phyloP scores from a whole-genome alignment of 805 yeast genomes.

The Vanderwaltozyma polyspora region DNA sequence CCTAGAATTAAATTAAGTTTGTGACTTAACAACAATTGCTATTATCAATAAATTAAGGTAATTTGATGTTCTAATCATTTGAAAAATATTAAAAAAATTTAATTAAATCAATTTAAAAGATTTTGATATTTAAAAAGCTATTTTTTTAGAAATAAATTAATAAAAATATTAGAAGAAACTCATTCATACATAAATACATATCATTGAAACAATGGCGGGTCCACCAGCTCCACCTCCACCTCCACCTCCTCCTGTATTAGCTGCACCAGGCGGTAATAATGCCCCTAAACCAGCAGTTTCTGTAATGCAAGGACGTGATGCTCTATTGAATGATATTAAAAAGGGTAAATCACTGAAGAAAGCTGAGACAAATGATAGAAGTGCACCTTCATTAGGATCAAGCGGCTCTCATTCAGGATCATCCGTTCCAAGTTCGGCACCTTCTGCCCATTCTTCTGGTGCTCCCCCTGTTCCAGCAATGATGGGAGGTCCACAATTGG shows the following conservation, averaged over 20 bases:
- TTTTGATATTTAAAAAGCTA: no score
- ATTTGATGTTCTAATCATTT: no score
- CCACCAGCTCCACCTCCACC: conserved; percentile 40
- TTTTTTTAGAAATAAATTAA: no score
- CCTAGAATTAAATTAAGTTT: no score
- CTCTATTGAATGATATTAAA: conserved; percentile 71
- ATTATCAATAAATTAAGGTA: no score
- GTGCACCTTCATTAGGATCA: conserved; percentile 43
- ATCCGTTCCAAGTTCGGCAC: conserved; percentile 6
- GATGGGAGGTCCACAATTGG: conserved; percentile 25
- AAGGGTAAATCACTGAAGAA: conserved; percentile 54
- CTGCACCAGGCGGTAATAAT: conserved; percentile 24
- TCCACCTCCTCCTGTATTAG: conserved; percentile 45
- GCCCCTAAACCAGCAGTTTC: conserved; percentile 25
- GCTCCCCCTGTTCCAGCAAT: conserved; percentile 25
- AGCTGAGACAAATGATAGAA: conserved; percentile 56
- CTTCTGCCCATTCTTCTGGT: conserved; percentile 10
- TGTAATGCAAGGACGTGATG: conserved; percentile 34
- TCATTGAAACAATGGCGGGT: no score
- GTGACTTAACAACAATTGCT: no score
- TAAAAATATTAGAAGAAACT: no score
- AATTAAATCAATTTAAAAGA: no score
- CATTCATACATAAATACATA: no score
- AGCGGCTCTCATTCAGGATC: conserved; percentile 13
- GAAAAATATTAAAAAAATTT: no score